Evolutionary conservation across 768 basidiomycete genomes (phyloP), one percentile per base, ranked within the genome.

Genomic region (Panellus pusillus): DNA sequence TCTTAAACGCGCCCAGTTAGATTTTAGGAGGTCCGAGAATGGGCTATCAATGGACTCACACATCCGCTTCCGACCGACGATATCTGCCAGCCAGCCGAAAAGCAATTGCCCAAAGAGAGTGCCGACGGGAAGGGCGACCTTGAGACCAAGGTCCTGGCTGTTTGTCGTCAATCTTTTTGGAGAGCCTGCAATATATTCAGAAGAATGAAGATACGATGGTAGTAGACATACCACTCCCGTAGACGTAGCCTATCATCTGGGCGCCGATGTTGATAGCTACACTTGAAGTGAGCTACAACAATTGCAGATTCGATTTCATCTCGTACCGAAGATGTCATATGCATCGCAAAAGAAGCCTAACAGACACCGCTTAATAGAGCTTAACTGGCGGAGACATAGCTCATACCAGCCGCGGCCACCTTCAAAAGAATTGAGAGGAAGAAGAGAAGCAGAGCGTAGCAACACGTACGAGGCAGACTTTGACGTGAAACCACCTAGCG

Each of bases 181-280:
- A 51, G 72, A 70, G 55, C 55, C 58, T 31, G 63, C 65, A 43
- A 12, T 18, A 31, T 66, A 44, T 29, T 44, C 43, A 35, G 48
- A 17, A 29, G 28, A 17, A 36, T 2, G 45, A 44, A 42, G 24
- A 49, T 28, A 38, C 35, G 4, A 61, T 61, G 56, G 4, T 39
- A 49, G 38, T 15, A 43, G 38, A 58, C 60, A 27, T 44, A 72
- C 72, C 61, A 14, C 66, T 49, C 41, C 83, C 82, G 48, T 94
- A 94, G 52, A 93, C 84, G 63, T 86, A 90, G 20, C 87, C 90
- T 52, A 96, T 71, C 91, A 95, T 94, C 0, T 76, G 76, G 0
- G 88, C 82, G 0, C 83, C 91, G 41, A 95, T 89, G 69, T 86
- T 91, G 72, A 95, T 95, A 7, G 91, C 32, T 35, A 14, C 32